Conservation (phyloP, 208 protist species). For the Leishmania major region DNA sequence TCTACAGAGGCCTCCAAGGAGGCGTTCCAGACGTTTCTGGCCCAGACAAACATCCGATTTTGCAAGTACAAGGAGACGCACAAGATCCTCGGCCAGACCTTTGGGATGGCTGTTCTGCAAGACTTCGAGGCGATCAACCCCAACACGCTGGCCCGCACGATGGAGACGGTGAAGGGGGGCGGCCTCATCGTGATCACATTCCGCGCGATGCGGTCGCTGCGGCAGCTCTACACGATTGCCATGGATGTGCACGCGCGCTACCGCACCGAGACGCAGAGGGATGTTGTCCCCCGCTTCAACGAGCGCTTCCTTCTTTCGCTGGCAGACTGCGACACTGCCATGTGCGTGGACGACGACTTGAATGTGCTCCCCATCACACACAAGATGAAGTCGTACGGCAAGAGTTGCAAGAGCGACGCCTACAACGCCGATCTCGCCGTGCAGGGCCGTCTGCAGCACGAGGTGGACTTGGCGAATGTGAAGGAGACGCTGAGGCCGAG, state of each 20-base stretch:
- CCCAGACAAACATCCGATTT: conserved; percentile 98
- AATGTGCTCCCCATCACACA: conserved; percentile 98
- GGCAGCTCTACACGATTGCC: conserved; percentile 98
- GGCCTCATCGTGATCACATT: conserved; percentile 99
- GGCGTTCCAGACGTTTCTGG: conserved; percentile 98
- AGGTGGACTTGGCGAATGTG: conserved; percentile 75
- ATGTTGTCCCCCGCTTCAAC: conserved; percentile 98
- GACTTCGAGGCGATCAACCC: conserved; percentile 99
- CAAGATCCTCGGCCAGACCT: conserved; percentile 99
- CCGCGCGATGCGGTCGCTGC: conserved; percentile 95
- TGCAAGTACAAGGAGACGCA: conserved; percentile 99
- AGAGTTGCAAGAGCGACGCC: conserved; percentile 30
- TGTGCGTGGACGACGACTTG: conserved; percentile 99
- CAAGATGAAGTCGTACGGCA: conserved; percentile 69
- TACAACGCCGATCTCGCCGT: conserved; percentile 75
- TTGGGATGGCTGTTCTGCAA: conserved; percentile 98
- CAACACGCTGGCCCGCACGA: conserved; percentile 98
- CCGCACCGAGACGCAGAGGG: conserved; percentile 81
- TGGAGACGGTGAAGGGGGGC: conserved; percentile 99
- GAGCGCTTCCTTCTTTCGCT: conserved; percentile 99
- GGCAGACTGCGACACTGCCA: conserved; percentile 91
- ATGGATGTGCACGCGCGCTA: conserved; percentile 99
- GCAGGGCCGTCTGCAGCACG: conserved; percentile 81
- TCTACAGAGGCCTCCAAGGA: conserved; percentile 95
- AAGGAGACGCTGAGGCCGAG: conserved; percentile 84